These are phyloP conservation scores for Silybum marianum DNA, from an alignment of 129 eudicot genomes.

Conservation along the genomic window DNA sequence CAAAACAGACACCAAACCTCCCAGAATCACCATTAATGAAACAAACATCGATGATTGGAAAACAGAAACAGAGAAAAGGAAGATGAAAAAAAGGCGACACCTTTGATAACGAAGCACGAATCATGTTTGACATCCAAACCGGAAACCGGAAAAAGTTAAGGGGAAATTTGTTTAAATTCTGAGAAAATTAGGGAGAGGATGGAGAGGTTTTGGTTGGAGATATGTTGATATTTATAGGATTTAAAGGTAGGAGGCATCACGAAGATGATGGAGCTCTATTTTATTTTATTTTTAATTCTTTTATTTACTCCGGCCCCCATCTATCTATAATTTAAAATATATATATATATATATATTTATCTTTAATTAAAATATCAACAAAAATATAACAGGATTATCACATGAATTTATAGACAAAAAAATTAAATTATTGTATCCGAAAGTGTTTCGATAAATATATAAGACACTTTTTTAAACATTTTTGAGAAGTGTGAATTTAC, in stretches of 20 bases:
- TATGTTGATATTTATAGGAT: conserved; percentile 21
- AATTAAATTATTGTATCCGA: no score
- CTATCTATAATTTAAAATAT: neutral
- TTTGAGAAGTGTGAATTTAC: no score
- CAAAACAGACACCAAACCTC: neutral
- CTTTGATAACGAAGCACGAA: conserved; percentile 21
- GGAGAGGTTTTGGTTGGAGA: conserved; percentile 19
- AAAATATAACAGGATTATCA: no score
- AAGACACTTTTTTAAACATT: no score
- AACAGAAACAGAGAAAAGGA: neutral
- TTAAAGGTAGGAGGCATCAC: neutral
- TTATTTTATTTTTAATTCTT: neutral
- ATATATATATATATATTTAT: no score
- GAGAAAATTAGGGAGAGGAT: neutral
- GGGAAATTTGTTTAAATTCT: neutral
- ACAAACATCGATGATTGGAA: neutral
- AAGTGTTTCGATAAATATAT: no score
- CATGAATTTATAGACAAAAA: no score
- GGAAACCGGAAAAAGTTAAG: neutral
- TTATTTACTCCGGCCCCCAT: neutral
- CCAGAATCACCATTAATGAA: neutral
- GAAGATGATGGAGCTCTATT: neutral
- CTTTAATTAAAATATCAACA: no score
- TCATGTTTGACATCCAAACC: neutral
- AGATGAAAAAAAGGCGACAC: conserved; percentile 5